A percentile compares a stretch with the other conserved stretches of the same genome.
phyloP scores from a whole-genome alignment of 192 early-diverging fungal genomes.

The Powellomyces hirtus region DNA sequence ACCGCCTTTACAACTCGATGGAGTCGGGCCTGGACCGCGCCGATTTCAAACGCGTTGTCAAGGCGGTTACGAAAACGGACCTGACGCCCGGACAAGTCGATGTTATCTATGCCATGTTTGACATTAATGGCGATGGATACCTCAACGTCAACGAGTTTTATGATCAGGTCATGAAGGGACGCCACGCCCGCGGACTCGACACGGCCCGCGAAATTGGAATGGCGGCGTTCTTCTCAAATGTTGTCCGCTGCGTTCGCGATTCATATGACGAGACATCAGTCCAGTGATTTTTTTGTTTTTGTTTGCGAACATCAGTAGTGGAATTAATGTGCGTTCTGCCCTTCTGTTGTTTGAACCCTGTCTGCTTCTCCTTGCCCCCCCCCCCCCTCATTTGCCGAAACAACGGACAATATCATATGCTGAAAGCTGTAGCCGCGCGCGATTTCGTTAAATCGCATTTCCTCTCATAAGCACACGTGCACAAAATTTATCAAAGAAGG shows the following conservation, averaged over 20 bases:
- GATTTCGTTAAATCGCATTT: no score
- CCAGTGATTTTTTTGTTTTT: no score
- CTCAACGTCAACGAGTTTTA: constrained; percentile 34
- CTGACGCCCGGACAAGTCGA: constrained; percentile 34
- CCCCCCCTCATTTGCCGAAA: no score
- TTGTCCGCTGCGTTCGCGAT: constrained; percentile 5
- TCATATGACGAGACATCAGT: constrained; percentile 21
- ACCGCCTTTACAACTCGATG: constrained; percentile 34
- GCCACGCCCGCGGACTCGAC: constrained; percentile 21
- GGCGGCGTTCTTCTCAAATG: constrained; percentile 1
- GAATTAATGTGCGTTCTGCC: no score
- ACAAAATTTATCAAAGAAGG: no score
- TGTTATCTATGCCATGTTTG: constrained; percentile 35
- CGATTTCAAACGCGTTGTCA: constrained; percentile 29
- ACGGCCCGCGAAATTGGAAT: constrained; percentile 11
- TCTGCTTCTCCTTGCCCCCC: no score
- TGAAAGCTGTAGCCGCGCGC: no score
- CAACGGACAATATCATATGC: no score
- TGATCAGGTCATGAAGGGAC: constrained; percentile 25
- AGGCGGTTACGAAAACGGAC: constrained; percentile 25
- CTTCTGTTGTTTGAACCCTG: no score
- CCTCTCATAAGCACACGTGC: no score
- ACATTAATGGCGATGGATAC: constrained; percentile 24
- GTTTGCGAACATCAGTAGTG: no score
- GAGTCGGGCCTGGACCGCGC: constrained; percentile 7